phyloP scores from a whole-genome alignment of 768 basidiomycete species.

The Lactarius hengduanensis region DNA sequence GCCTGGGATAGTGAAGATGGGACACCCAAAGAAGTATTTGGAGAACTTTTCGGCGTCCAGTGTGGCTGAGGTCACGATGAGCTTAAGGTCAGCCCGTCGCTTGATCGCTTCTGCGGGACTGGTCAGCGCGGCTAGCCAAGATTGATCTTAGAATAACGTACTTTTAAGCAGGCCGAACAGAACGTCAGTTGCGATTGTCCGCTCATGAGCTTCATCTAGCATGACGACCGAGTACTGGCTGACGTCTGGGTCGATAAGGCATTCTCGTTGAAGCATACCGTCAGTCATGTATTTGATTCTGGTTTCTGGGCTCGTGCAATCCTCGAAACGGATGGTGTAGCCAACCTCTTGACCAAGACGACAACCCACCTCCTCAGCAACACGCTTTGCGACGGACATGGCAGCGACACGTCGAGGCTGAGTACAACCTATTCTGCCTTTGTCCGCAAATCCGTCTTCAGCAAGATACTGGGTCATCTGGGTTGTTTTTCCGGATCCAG shows the following conservation, averaged over 20 bases:
- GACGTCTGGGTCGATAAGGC: constrained; percentile 91
- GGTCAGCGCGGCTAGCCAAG: constrained; percentile 27
- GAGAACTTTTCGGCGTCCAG: constrained; percentile 99
- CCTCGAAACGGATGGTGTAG: constrained; percentile 98
- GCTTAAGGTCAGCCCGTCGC: constrained; percentile 90
- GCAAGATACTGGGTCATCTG: constrained; percentile 99
- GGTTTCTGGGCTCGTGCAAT: constrained; percentile 97
- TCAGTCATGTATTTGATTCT: constrained; percentile 99
- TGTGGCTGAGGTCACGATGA: constrained; percentile 98
- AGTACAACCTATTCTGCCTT: constrained; percentile 91
- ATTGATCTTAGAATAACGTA: constrained; percentile 36
- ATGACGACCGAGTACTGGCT: constrained; percentile 93
- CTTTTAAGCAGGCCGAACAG: constrained; percentile 95
- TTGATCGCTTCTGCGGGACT: constrained; percentile 79
- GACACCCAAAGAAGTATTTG: constrained; percentile 97
- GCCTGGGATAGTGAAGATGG: constrained; percentile 99
- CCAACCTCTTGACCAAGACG: constrained; percentile 97
- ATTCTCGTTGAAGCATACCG: constrained; percentile 98
- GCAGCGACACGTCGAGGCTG: constrained; percentile 99
- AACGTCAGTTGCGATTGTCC: constrained; percentile 98
- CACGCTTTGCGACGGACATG: constrained; percentile 98
- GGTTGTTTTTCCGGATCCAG: constrained; percentile 98
- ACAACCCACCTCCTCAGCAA: constrained; percentile 97
- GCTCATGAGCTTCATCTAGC: constrained; percentile 98
- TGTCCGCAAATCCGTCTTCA: constrained; percentile 90